Base-by-base conservation (phyloP, 331 rosid genomes). In the Rosa hybrid region DNA sequence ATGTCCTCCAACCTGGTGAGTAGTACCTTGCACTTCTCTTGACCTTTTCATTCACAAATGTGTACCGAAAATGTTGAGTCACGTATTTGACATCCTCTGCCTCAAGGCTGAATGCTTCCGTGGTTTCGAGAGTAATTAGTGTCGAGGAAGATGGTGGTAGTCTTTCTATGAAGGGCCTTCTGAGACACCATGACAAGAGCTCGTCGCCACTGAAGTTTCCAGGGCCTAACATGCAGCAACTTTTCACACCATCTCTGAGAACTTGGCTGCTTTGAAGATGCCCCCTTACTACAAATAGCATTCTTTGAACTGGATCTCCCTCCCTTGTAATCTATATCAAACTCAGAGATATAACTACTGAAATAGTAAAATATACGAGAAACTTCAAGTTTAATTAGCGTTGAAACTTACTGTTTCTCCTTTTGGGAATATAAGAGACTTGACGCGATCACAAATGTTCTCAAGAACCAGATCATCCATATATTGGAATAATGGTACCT, bases 121-220 rank as follows among this genome's bases (percentile, higher is more conserved):
- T 89, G 16, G 99, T 93, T 70, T 93, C 98, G 7, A 91, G 94
- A 13, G 99, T 95, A 1, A 89, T 76, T 8, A 95, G 73, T 0
- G 99, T 95, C 4, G 88, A 87, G 12, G 99, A 90, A 9, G 98
- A 95, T 0, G 93, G 92, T 3, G 98, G 99, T 1, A 95, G 88
- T 0, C 96, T 81, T 74, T 91, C 96, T 20, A 91, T 84, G 65
- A 95, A 92, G 1, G 98, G 98, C 13, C 93, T 83, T 51, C 98
- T 81, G 12, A 95, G 80, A 53, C 99, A 93, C 99, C 99, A 92
- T 1, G 99, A 95, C 1, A 95, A 94, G 0, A 95, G 91, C 84
- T 93, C 99, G 44, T 95, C 99, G 0, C 98, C 98, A 6, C 96
- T 92, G 90, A 94, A 94, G 84, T 94, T 92, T 51, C 98, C 98